Evolutionary conservation across 164 flowering plant genomes (phyloP), one percentile per base, ranked within the genome.

Genomic region (Aristolochia contorta): DNA sequence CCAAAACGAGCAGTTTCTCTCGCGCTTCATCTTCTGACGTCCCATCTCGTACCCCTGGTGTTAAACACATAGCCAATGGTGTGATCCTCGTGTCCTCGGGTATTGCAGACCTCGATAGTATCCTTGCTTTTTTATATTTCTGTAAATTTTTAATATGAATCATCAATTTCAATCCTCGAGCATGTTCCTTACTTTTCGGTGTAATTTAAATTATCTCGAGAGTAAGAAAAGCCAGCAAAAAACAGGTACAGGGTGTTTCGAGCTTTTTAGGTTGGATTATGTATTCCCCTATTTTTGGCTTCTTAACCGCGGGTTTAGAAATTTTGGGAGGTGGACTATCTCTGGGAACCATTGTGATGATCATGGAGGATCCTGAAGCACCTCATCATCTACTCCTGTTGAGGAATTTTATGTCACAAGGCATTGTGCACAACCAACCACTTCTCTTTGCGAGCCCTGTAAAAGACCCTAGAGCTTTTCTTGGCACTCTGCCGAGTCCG

Each of bases 391-490:
- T 93, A 82, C 83, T 90, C 33, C 77, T 93, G 67, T 62, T 93
- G 66, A 82, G 99, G 71, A 86, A 82, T 80, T 93, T 88, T 64
- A 90, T 93, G 99, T 82, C 97, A 57, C 99, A 88, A 71, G 97
- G 97, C 54, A 72, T 93, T 50, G 75, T 90, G 66, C 95, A 85
- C 65, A 74, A 77, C 37, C 95, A 94, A 63, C 88, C 89, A 9
- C 88, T 94, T 75, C 76, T 91, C 14, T 94, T 86, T 71, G 91
- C 91, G 2, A 83, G 92, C 65, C 91, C 97, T 2, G 67, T 82
- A 2, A 80, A 56, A 57, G 91, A 86, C 62, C 97, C 97, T 0
- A 80, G 78, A 75, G 84, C 78, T 12, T 93, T 93, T 80, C 71
- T 93, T 58, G 99, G 97, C 46, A 91, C 99, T 67, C 73, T 88